Conservation (phyloP, 2,329 filamentous ascomycete species). For the Paramyrothecium roridum region DNA sequence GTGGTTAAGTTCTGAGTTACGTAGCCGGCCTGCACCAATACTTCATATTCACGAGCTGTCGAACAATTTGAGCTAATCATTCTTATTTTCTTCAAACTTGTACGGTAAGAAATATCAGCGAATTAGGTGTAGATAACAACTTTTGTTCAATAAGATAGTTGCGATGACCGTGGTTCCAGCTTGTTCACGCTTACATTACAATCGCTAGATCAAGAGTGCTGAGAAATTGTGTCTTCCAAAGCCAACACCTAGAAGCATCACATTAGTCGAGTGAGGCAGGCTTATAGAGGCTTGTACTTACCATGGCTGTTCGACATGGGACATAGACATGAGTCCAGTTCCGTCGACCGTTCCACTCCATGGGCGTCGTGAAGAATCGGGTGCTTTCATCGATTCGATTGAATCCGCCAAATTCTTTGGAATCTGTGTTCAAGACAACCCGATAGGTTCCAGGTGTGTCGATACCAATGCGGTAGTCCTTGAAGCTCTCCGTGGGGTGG, state of each 20-base stretch:
- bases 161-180: too few species aligned
- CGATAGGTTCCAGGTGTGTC: conserved; percentile 82
- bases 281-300: conserved; percentile 39
- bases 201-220: conserved; percentile 3
- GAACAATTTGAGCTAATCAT: too few species aligned
- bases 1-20: too few species aligned
- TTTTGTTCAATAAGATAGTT: too few species aligned
- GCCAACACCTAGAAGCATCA: conserved; percentile 46
- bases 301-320: conserved; percentile 78
- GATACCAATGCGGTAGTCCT: conserved; percentile 88
- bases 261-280: neutral
- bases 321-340: conserved; percentile 95
- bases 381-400: conserved; percentile 75
- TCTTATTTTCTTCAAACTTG: too few species aligned
- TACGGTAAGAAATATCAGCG: too few species aligned
- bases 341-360: conserved; percentile 84
- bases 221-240: conserved; percentile 29
- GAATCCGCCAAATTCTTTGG: conserved; percentile 73
- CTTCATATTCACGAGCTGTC: too few species aligned
- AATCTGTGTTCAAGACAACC: conserved; percentile 81
- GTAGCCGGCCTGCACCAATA: too few species aligned
- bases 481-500: conserved; percentile 78
- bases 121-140: too few species aligned
- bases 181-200: too few species aligned
- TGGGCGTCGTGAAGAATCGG: conserved; percentile 85